Evolutionary conservation across 371 early-diverging fungal genomes (phyloP).

Genomic region (Syncephalastrum racemosum): DNA sequence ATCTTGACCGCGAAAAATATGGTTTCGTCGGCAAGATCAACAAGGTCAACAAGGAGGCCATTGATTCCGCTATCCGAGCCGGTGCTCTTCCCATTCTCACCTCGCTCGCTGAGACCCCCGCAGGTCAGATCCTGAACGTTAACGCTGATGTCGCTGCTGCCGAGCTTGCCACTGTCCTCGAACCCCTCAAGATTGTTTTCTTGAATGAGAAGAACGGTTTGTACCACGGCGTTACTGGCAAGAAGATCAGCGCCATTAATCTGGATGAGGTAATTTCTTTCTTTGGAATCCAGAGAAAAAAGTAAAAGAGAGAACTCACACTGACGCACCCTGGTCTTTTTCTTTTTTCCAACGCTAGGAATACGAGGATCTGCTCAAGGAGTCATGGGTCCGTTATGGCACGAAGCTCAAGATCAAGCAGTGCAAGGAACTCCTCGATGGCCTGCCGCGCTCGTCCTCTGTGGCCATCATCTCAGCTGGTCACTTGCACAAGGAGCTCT

Average conservation of each 20-base stretch:
- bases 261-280: slow-evolving; percentile 80
- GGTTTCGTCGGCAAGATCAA: slow-evolving; percentile 90
- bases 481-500: slow-evolving; percentile 94
- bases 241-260: slow-evolving; percentile 93
- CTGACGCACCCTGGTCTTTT: not conserved
- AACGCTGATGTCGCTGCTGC: slow-evolving; percentile 98
- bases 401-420: slow-evolving; percentile 94
- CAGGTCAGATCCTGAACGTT: slow-evolving; percentile 95
- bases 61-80: slow-evolving; percentile 88
- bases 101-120: slow-evolving; percentile 92
- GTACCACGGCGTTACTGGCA: slow-evolving; percentile 88
- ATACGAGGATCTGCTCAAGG: slow-evolving; percentile 81
- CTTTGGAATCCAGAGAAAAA: not conserved
- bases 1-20: slow-evolving; percentile 90
- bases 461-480: slow-evolving; percentile 96
- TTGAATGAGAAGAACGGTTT: slow-evolving; percentile 95
- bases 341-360: slow-evolving; percentile 48
- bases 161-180: slow-evolving; percentile 91
- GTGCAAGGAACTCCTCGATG: slow-evolving; percentile 93
- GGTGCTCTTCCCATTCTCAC: slow-evolving; percentile 95
- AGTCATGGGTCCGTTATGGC: slow-evolving; percentile 96
- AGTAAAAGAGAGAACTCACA: not conserved
- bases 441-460: slow-evolving; percentile 92
- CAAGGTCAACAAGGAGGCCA: slow-evolving; percentile 85
- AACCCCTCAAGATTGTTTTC: slow-evolving; percentile 96